Conservation (phyloP, 2,329 filamentous ascomycete species). For the Fusarium nodosum region DNA sequence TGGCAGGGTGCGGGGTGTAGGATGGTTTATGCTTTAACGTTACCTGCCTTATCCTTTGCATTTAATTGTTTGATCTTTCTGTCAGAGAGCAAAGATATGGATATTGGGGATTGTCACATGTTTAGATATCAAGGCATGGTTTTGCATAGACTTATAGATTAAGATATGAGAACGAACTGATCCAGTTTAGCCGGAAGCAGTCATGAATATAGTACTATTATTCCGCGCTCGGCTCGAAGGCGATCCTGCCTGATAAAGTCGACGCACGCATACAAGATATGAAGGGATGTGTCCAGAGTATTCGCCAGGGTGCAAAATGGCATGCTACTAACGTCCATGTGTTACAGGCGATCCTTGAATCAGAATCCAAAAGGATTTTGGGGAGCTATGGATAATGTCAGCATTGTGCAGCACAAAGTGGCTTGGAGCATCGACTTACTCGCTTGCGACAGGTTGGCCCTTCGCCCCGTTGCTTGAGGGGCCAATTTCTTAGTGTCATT, state of each 20-base stretch:
- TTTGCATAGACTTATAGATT: slow-evolving; percentile 36
- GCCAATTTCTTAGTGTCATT: slow-evolving; percentile 80
- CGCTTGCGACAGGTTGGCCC: slow-evolving; percentile 92
- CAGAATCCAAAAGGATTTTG: slow-evolving; percentile 69
- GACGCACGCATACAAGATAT: slow-evolving; percentile 46
- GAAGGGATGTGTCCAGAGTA: slow-evolving; percentile 47
- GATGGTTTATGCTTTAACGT: neutral
- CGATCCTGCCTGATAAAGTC: slow-evolving; percentile 39
- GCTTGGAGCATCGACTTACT: slow-evolving; percentile 76
- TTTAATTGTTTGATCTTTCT: neutral
- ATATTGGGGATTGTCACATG: neutral
- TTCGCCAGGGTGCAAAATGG: slow-evolving; percentile 27
- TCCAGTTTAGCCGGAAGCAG: slow-evolving; percentile 20
- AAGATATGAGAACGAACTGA: slow-evolving; percentile 41
- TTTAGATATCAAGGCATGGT: slow-evolving; percentile 12
- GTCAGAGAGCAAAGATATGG: neutral
- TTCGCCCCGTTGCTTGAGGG: slow-evolving; percentile 87
- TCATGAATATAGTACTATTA: slow-evolving; percentile 47
- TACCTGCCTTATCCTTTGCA: neutral
- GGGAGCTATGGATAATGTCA: slow-evolving; percentile 57
- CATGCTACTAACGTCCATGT: slow-evolving; percentile 16
- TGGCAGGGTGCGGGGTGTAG: neutral
- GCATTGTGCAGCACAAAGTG: slow-evolving; percentile 5
- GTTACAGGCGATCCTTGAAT: slow-evolving; percentile 18
- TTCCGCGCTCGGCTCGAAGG: slow-evolving; percentile 39